Evolutionary conservation across 2,329 filamentous ascomycete species (phyloP).

Genomic region (Chaetomiaceae sp.): DNA sequence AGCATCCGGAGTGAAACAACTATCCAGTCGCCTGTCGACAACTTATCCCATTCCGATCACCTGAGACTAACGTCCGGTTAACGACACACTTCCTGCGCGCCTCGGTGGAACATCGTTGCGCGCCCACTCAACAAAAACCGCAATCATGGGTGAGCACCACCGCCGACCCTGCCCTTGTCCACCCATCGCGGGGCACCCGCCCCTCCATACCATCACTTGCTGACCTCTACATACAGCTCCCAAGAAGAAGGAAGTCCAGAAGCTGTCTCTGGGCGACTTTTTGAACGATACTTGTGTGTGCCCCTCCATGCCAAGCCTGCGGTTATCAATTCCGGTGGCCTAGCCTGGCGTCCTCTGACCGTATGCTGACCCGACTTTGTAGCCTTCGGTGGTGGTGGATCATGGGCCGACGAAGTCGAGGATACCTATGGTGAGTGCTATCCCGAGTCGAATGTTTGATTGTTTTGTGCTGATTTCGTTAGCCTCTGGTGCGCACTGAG

Average conservation of each 20-base stretch:
- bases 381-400: constrained; percentile 48
- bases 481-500: constrained; percentile 35
- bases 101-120: constrained; percentile 29
- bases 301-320: constrained; percentile 25
- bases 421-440: constrained; percentile 68
- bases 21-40: background rate
- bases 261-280: constrained; percentile 97
- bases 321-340: constrained; percentile 16
- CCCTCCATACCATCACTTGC: background rate
- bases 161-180: constrained; percentile 1
- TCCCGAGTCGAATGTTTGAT: background rate
- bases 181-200: constrained; percentile 1
- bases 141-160: constrained; percentile 33
- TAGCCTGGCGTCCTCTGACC: constrained; percentile 24
- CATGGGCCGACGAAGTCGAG: constrained; percentile 99
- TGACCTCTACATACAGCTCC: constrained; percentile 58
- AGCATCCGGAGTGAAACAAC: constrained; percentile 9
- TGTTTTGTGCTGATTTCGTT: background rate
- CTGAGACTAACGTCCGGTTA: constrained; percentile 18
- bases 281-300: constrained; percentile 82
- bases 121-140: constrained; percentile 27
- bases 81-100: constrained; percentile 26
- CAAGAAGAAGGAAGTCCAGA: constrained; percentile 89
- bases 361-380: constrained; percentile 17
- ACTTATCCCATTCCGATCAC: background rate